These are phyloP conservation scores for Mycena rebaudengoi DNA, from an alignment of 768 basidiomycete genomes.

Conservation along the genomic window DNA sequence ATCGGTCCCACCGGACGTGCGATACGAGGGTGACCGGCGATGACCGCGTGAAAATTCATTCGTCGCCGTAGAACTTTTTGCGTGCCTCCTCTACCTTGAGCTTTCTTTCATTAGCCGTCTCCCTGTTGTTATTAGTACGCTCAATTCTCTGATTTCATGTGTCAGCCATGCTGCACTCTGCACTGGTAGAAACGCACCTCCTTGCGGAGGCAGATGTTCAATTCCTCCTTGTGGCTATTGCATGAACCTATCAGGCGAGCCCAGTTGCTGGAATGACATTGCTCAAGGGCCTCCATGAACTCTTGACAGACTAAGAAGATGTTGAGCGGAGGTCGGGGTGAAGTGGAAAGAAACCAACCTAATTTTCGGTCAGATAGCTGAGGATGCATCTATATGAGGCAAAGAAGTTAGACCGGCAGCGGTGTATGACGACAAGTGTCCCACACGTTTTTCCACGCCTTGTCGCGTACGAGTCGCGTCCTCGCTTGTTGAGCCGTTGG, in stretches of 20 bases:
- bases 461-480: no score
- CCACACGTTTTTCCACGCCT: no score
- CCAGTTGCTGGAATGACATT: slow-evolving; percentile 73
- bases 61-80: slow-evolving; percentile 65
- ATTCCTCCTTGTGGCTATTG: slow-evolving; percentile 70
- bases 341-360: slow-evolving; percentile 44
- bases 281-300: slow-evolving; percentile 79
- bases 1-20: slow-evolving; percentile 5
- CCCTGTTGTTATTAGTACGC: slow-evolving; percentile 67
- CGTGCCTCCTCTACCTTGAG: slow-evolving; percentile 66
- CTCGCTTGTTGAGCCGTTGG: background rate
- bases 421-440: background rate
- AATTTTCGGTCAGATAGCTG: slow-evolving; percentile 74
- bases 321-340: slow-evolving; percentile 6
- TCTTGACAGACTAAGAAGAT: slow-evolving; percentile 68
- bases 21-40: slow-evolving; percentile 30
- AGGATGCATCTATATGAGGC: slow-evolving; percentile 62
- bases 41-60: slow-evolving; percentile 47
- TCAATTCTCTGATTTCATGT: slow-evolving; percentile 56
- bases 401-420: slow-evolving; percentile 3
- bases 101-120: slow-evolving; percentile 63
- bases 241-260: slow-evolving; percentile 74
- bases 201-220: slow-evolving; percentile 74
- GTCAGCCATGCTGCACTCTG: background rate
- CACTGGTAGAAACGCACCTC: slow-evolving; percentile 66